Evolutionary conservation across 164 flowering plant genomes (phyloP), one percentile per base, ranked within the genome.

Genomic region (Cinnamomum chago): DNA sequence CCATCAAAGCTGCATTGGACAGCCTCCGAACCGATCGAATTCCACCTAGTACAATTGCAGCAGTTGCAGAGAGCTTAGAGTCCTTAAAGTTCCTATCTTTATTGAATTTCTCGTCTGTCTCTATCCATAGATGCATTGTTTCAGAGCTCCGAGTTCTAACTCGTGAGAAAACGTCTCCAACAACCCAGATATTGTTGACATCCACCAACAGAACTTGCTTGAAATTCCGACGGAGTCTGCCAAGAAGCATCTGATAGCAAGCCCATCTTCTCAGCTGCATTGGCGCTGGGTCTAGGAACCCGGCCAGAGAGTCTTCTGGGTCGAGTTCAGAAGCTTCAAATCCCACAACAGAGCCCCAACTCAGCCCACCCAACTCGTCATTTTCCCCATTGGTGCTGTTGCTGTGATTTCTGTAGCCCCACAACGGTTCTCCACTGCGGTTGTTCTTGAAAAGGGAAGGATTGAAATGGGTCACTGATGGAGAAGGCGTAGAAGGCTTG

Each of bases 211-310:
- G 79, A 13, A 88, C 70, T 71, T 89, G 94, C 89, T 91, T 91
- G 82, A 88, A 91, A 67, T 83, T 87, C 3, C 88, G 82, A 40
- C 94, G 77, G 7, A 95, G 76, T 25, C 95, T 88, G 50, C 98
- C 97, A 17, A 95, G 82, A 0, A 95, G 81, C 97, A 95, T 88
- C 18, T 92, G 89, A 70, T 95, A 95, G 74, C 97, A 89, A 7
- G 92, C 95, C 97, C 98, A 95, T 65, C 97, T 78, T 25, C 97
- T 55, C 40, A 92, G 50, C 65, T 86, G 81, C 81, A 91, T 85
- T 11, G 97, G 92, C 20, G 86, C 88, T 62, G 79, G 86, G 73
- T 90, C 90, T 0, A 87, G 15, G 67, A 95, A 92, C 62, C 97
- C 98, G 30, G 97, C 68, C 0, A 95, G 82, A 52, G 98, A 79